phyloP scores from a whole-genome alignment of 345 rosid species.

The Gossypioides kirkii region DNA sequence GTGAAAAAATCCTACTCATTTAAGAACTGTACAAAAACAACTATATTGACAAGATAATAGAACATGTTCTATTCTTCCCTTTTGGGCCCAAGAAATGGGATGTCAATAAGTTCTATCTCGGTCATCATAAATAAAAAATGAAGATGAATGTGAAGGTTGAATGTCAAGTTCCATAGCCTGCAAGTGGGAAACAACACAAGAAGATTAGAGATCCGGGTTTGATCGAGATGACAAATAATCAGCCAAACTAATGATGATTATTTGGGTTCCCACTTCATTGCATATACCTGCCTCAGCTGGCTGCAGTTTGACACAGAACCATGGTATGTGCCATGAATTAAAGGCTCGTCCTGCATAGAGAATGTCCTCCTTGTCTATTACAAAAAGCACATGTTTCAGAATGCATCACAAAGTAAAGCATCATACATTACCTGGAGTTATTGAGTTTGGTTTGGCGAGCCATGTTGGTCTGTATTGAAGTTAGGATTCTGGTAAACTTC shows the following conservation, averaged over 20 bases:
- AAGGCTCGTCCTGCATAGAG: constrained; percentile 16
- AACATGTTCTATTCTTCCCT: background rate
- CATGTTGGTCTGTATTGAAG: constrained; percentile 24
- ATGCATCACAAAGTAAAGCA: background rate
- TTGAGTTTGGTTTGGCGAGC: constrained; percentile 19
- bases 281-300: constrained; percentile 21
- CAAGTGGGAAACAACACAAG: constrained; percentile 4
- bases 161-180: constrained; percentile 27
- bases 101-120: constrained; percentile 22
- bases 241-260: background rate
- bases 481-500: constrained; percentile 25
- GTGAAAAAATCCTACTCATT: background rate
- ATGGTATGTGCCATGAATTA: constrained; percentile 12
- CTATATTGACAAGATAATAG: background rate
- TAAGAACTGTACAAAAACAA: background rate
- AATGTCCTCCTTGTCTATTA: background rate
- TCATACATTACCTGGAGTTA: constrained; percentile 22
- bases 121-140: constrained; percentile 25
- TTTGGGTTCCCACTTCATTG: background rate
- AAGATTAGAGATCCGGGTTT: background rate
- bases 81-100: constrained; percentile 10
- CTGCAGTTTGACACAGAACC: constrained; percentile 12
- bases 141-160: constrained; percentile 25
- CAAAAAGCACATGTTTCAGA: background rate
- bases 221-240: background rate